Evolutionary conservation across 306 rosid genomes (phyloP).

Genomic region (Lathyrus oleraceus): DNA sequence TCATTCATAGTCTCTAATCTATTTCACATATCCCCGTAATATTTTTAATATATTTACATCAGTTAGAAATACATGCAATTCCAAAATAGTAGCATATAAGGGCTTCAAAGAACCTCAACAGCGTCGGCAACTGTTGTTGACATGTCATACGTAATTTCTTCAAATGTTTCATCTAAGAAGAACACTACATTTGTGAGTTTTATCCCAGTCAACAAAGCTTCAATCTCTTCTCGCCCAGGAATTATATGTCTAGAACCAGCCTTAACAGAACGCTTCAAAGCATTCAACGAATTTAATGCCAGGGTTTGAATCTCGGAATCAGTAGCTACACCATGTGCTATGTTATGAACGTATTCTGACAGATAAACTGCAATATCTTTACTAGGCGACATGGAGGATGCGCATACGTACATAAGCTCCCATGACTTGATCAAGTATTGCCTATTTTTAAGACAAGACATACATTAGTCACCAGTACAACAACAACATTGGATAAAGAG

Average conservation of each 20-base stretch:
- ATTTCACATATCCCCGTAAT: slow-evolving; percentile 14
- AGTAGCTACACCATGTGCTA: slow-evolving; percentile 58
- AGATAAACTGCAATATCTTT: slow-evolving; percentile 87
- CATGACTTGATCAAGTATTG: slow-evolving; percentile 83
- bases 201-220: slow-evolving; percentile 75
- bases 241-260: slow-evolving; percentile 89
- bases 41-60: slow-evolving; percentile 3
- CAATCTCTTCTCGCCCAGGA: slow-evolving; percentile 94
- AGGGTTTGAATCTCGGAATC: slow-evolving; percentile 77
- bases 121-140: slow-evolving; percentile 92
- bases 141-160: slow-evolving; percentile 94
- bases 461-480: slow-evolving; percentile 19
- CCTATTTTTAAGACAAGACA: slow-evolving; percentile 48
- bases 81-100: slow-evolving; percentile 26
- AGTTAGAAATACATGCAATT: slow-evolving; percentile 28
- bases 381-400: slow-evolving; percentile 93
- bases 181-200: slow-evolving; percentile 91
- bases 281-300: slow-evolving; percentile 77
- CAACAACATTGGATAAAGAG: slow-evolving; percentile 12
- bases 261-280: slow-evolving; percentile 86
- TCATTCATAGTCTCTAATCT: neutral
- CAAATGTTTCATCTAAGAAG: slow-evolving; percentile 94
- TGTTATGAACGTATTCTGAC: slow-evolving; percentile 81
- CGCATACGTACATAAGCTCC: slow-evolving; percentile 90
- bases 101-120: slow-evolving; percentile 67